A percentile compares a stretch with the other conserved stretches of the same genome.
These are phyloP conservation scores for Lotmaria passim DNA, from an alignment of 208 protist genomes.

Conservation along the genomic window DNA sequence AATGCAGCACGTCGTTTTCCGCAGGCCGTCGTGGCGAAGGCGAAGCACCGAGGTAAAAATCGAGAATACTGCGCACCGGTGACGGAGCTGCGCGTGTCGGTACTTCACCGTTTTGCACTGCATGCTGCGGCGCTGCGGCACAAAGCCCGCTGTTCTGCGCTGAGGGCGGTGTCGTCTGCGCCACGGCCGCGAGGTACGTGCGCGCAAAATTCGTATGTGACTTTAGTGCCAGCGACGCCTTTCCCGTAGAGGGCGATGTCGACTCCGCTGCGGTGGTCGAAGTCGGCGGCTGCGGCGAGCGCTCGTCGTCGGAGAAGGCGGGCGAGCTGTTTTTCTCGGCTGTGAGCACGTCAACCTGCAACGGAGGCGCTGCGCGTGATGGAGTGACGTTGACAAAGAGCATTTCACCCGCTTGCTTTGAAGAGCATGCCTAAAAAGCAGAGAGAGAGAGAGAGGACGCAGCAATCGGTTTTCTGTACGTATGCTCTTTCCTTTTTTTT, in stretches of 20 bases:
- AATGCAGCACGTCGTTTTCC: background rate
- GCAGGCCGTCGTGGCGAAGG: slow-evolving; percentile 8
- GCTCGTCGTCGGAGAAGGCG: background rate
- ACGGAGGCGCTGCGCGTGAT: background rate
- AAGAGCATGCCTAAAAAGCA: too few relatives aligned
- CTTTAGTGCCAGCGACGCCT: background rate
- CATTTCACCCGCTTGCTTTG: slow-evolving; percentile 1
- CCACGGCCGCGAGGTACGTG: background rate
- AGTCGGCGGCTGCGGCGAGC: slow-evolving; percentile 2
- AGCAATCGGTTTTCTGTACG: too few relatives aligned
- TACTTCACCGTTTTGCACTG: background rate
- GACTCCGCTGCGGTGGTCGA: background rate
- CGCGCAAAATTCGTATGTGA: slow-evolving; percentile 17
- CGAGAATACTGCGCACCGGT: slow-evolving; percentile 10
- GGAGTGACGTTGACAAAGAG: background rate
- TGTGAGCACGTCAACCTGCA: background rate
- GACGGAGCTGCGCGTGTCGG: background rate
- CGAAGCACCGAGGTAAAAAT: slow-evolving; percentile 24
- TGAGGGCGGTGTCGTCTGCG: background rate
- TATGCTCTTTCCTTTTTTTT: too few relatives aligned
- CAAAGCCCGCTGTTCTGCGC: background rate
- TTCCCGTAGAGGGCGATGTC: background rate
- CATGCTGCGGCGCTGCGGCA: background rate
- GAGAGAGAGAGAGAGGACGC: too few relatives aligned
- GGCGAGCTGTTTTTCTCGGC: slow-evolving; percentile 7